A percentile compares a stretch with the other conserved stretches of the same genome.
Conservation (phyloP, 176 grass and related monocot genomes). For the Aegilops longissima region DNA sequence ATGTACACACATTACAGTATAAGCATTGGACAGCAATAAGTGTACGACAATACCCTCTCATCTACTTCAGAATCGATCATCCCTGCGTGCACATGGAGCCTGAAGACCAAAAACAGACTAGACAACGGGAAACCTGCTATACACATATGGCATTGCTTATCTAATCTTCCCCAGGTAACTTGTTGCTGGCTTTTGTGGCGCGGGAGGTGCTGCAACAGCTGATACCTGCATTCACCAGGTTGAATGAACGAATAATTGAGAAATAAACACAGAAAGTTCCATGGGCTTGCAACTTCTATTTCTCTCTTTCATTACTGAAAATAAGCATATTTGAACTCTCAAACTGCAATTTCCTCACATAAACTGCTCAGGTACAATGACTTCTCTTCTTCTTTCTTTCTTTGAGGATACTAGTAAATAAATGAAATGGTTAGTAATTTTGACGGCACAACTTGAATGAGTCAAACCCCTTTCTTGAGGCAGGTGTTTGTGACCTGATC, state of each 20-base stretch:
- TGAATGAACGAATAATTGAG: not conserved
- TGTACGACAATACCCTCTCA: slow-evolving; percentile 74
- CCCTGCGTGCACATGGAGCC: slow-evolving; percentile 88
- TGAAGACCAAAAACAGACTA: slow-evolving; percentile 27
- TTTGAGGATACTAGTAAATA: not conserved
- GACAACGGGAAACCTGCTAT: slow-evolving; percentile 15
- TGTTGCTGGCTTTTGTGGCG: slow-evolving; percentile 72
- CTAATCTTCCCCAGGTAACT: slow-evolving; percentile 78
- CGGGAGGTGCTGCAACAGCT: slow-evolving; percentile 86
- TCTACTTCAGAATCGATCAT: slow-evolving; percentile 90
- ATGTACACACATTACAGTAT: not conserved
- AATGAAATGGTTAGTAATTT: too few relatives aligned
- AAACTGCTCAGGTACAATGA: slow-evolving; percentile 13
- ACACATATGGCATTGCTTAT: not conserved
- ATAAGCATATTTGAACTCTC: not conserved
- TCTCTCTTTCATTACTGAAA: not conserved
- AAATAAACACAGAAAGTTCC: not conserved
- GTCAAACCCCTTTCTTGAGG: not conserved
- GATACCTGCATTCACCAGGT: slow-evolving; percentile 54
- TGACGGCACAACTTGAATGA: not conserved
- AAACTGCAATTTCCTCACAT: slow-evolving; percentile 9
- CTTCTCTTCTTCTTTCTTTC: not conserved
- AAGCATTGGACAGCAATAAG: not conserved
- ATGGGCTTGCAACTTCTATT: slow-evolving; percentile 53
- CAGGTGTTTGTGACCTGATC: not conserved